Evolutionary conservation across 2,329 filamentous ascomycete species (phyloP).

Genomic region (Nigrospora osmanthi): DNA sequence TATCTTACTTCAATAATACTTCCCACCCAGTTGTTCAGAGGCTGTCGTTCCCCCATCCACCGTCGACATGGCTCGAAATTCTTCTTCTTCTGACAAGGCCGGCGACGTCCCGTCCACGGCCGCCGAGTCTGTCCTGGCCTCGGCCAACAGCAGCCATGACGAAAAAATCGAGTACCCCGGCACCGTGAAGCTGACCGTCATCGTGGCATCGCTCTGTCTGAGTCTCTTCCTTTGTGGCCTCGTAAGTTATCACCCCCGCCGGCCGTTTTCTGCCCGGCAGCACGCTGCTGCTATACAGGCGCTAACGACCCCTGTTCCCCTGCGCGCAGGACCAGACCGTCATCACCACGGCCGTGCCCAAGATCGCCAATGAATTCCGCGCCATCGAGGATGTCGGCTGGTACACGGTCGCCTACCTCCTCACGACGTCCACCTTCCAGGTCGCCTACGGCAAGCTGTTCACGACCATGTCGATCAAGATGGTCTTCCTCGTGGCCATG

Average conservation of each 20-base stretch:
- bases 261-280: too few species aligned
- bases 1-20: too few species aligned
- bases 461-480: conserved; percentile 9
- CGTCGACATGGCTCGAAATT: too few species aligned
- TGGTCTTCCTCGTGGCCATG: conserved; percentile 1
- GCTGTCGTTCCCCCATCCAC: too few species aligned
- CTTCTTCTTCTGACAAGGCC: too few species aligned
- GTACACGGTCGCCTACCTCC: conserved; percentile 14
- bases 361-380: conserved; percentile 11
- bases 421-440: conserved; percentile 7
- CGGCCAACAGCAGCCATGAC: too few species aligned
- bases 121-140: too few species aligned
- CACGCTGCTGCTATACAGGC: too few species aligned
- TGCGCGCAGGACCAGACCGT: conserved; percentile 6
- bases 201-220: conserved; percentile 1
- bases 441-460: not conserved
- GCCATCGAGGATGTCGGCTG: conserved; percentile 12
- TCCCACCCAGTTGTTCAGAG: too few species aligned
- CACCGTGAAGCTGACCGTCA: too few species aligned
- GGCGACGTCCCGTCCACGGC: too few species aligned
- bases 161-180: too few species aligned
- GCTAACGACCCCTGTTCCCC: not conserved
- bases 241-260: not conserved
- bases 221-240: conserved; percentile 1
- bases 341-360: conserved; percentile 2